Evolutionary conservation across 805 yeast genomes (phyloP), one percentile per base, ranked within the genome.

Genomic region (Saturnispora besseyi): DNA sequence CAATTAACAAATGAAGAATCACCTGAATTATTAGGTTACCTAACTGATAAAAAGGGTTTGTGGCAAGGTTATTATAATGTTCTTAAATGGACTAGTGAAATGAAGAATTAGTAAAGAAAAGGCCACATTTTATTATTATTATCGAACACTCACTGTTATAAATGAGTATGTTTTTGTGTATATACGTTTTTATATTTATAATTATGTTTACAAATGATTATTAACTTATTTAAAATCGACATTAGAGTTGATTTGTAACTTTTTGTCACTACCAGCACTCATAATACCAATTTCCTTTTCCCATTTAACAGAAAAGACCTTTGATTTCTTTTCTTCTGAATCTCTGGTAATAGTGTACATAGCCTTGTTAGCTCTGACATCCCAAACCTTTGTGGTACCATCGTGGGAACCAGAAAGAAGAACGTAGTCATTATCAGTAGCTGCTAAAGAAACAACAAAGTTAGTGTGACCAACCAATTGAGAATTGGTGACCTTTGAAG

Each of bases 351-450:
- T 79, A 6, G 95, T 86, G 65, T 85, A 88, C 70, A 93, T 71
- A 11, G 93, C 76, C 59, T 81, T 78, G 55, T 82, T 84, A 4
- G 96, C 84, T 62, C 99, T 81, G 9, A 91, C 77, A 66, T 91
- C 99, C 99, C 99, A 93, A 21, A 93, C 84, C 61, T 89, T 82
- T 41, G 84, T 91, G 0, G 96, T 87, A 26, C 98, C 96, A 66
- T 93, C 99, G 64, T 90, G 96, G 8, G 96, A 87, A 11, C 84
- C 96, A 4, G 96, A 87, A 21, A 87, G 79, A 59, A 93, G 76
- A 82, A 87, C 80, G 67, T 86, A 82, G 45, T 82, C 87, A 62
- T 82, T 86, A 49, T 77, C 78, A 7, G 97, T 95, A 5, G 84
- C 77, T 29, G 83, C 78, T 56, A 93, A 71, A 1, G 83, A 76